phyloP scores from a whole-genome alignment of 108 stramenopile species.

The Mediolabrus comicus region DNA sequence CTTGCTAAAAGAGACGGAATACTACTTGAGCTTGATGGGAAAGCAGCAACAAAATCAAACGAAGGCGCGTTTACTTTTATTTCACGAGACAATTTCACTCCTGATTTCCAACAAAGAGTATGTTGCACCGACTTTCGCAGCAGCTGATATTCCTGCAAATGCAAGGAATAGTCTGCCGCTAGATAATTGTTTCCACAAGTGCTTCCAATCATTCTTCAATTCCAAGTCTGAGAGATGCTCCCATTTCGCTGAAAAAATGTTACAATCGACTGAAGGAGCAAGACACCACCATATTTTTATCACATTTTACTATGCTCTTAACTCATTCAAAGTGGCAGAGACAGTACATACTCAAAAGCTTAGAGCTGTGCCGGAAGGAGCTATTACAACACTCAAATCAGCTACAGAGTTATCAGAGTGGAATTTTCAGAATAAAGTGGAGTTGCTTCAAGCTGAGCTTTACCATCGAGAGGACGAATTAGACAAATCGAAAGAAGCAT shows the following conservation, averaged over 20 bases:
- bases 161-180: neutral
- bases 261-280: neutral
- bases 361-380: neutral
- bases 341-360: neutral
- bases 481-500: neutral
- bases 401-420: slow-evolving; percentile 3
- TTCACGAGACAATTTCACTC: slow-evolving; percentile 18
- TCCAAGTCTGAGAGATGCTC: slow-evolving; percentile 7
- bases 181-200: slow-evolving; percentile 1
- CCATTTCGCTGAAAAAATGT: slow-evolving; percentile 4
- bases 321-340: slow-evolving; percentile 5
- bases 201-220: slow-evolving; percentile 7
- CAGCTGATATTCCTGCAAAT: neutral
- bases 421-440: slow-evolving; percentile 26
- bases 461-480: neutral
- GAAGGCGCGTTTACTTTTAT: slow-evolving; percentile 1
- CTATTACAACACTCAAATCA: neutral
- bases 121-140: neutral
- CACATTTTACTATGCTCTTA: neutral
- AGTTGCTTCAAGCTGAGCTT: neutral
- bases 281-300: neutral
- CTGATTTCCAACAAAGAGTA: slow-evolving; percentile 5
- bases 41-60: neutral
- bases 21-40: slow-evolving; percentile 12
- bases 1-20: slow-evolving; percentile 19